A percentile compares a stretch with the other conserved stretches of the same genome.
Evolutionary conservation across 1,139 yeast genomes (phyloP).

Genomic region (Candida anutae): DNA sequence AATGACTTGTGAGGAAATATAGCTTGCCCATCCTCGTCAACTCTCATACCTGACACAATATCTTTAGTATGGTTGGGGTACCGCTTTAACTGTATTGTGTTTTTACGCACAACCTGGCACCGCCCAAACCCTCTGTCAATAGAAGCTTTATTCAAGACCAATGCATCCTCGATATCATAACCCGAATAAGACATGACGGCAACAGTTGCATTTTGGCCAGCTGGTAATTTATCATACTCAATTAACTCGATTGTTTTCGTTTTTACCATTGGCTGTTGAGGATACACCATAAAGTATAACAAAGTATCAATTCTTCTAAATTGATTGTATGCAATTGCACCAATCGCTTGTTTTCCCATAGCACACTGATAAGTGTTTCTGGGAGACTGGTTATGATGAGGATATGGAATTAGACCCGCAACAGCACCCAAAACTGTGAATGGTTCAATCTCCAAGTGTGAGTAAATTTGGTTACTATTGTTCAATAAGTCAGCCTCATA

Average conservation of each 20-base stretch:
- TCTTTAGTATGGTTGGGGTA: conserved; percentile 94
- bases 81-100: conserved; percentile 79
- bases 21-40: conserved; percentile 70
- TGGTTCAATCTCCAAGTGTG: conserved; percentile 94
- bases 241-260: conserved; percentile 94
- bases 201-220: conserved; percentile 98
- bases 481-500: conserved; percentile 54
- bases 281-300: conserved; percentile 91
- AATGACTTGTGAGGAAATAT: conserved; percentile 79
- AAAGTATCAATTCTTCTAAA: conserved; percentile 92
- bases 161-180: conserved; percentile 98
- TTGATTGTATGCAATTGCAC: conserved; percentile 97
- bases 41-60: conserved; percentile 84
- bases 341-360: conserved; percentile 99
- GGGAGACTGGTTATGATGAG: conserved; percentile 98
- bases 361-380: conserved; percentile 99
- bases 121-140: conserved; percentile 97
- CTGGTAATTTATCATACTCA: conserved; percentile 93
- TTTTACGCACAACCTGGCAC: conserved; percentile 93
- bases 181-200: conserved; percentile 99
- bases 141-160: conserved; percentile 86
- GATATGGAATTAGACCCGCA: conserved; percentile 98
- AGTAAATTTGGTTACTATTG: conserved; percentile 33
- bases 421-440: conserved; percentile 96
- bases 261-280: conserved; percentile 98